phyloP scores from a whole-genome alignment of 2,329 filamentous ascomycete species.

The Cryphonectria naterciae region DNA sequence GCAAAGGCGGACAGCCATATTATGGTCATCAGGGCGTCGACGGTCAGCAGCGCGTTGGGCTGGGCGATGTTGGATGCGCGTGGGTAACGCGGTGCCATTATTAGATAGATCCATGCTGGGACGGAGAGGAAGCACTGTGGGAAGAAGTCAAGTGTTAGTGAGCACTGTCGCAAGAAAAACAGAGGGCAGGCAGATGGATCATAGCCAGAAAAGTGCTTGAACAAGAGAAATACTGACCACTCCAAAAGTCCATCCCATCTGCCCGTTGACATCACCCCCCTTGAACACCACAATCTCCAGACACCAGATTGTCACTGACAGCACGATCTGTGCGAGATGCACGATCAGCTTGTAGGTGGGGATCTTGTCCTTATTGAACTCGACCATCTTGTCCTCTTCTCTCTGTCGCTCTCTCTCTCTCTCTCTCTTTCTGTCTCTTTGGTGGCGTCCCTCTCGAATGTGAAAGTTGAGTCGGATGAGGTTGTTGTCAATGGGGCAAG shows the following conservation, averaged over 20 bases:
- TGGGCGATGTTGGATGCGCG: slow-evolving; percentile 65
- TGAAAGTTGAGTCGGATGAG: neutral
- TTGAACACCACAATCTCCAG: slow-evolving; percentile 65
- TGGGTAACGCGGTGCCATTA: slow-evolving; percentile 66
- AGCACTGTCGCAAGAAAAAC: neutral
- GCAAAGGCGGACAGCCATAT: slow-evolving; percentile 71
- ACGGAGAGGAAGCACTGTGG: slow-evolving; percentile 66
- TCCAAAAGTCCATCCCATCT: slow-evolving; percentile 67
- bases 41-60: slow-evolving; percentile 62
- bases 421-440: neutral
- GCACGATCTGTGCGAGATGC: slow-evolving; percentile 58
- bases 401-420: neutral
- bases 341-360: slow-evolving; percentile 61
- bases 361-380: slow-evolving; percentile 58
- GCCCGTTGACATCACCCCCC: slow-evolving; percentile 55
- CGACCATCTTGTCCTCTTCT: slow-evolving; percentile 44
- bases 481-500: neutral
- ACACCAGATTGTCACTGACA: slow-evolving; percentile 60
- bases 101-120: slow-evolving; percentile 67
- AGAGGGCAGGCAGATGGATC: neutral
- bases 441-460: neutral
- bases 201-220: neutral
- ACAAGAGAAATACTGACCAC: slow-evolving; percentile 52
- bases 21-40: slow-evolving; percentile 62
- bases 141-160: slow-evolving; percentile 23